These are phyloP conservation scores for Boletus rex-veris DNA, from an alignment of 768 basidiomycete genomes.

Conservation along the genomic window DNA sequence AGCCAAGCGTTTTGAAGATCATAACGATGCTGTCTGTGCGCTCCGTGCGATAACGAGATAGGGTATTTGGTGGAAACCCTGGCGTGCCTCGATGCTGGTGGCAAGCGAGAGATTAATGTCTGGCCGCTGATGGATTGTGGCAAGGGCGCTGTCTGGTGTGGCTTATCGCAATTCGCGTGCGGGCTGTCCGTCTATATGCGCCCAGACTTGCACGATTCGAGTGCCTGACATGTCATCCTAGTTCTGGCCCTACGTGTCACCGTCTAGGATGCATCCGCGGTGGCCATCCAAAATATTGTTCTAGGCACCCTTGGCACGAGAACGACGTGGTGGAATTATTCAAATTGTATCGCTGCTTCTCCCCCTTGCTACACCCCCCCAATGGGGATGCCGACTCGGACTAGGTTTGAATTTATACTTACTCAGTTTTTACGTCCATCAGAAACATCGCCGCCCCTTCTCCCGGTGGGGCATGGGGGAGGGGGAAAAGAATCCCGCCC, in stretches of 20 bases:
- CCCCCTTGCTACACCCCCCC: too few species aligned
- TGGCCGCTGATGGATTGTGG: background rate
- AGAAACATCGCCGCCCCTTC: background rate
- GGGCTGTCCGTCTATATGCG: background rate
- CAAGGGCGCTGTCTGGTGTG: background rate
- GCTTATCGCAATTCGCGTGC: background rate
- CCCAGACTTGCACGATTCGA: background rate
- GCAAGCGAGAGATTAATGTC: background rate
- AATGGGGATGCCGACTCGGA: too few species aligned
- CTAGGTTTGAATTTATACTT: background rate
- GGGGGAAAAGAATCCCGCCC: too few species aligned
- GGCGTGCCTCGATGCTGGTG: background rate
- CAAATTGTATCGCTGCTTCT: too few species aligned
- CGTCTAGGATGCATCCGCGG: background rate
- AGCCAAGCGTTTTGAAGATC: slow-evolving; percentile 4
- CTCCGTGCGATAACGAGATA: background rate
- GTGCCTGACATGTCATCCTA: background rate
- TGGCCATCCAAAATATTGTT: background rate
- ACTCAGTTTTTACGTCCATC: background rate
- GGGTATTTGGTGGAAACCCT: background rate
- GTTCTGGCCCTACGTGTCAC: background rate
- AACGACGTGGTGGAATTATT: too few species aligned
- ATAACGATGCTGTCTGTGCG: background rate
- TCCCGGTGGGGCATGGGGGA: background rate
- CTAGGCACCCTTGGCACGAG: background rate